Conservation (phyloP, 2,329 filamentous ascomycete species). For the Neurospora sp. region DNA sequence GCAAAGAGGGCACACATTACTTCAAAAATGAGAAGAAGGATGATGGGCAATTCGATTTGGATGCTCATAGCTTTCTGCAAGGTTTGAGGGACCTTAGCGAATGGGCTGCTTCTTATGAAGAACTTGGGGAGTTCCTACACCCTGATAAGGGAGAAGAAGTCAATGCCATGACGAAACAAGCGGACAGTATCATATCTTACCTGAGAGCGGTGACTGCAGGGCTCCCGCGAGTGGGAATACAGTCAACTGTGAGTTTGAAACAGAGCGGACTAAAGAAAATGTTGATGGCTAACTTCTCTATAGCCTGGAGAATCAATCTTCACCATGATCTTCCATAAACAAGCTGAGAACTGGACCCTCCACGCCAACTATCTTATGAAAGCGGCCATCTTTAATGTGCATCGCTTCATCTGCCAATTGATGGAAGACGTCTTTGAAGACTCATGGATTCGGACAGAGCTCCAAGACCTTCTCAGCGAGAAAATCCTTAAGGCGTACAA, state of each 20-base stretch:
- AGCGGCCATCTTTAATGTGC: conserved; percentile 39
- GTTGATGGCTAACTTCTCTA: background rate
- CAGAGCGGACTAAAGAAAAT: conserved; percentile 28
- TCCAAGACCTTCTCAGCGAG: conserved; percentile 37
- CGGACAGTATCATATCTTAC: conserved; percentile 13
- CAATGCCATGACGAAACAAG: background rate
- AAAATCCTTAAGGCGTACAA: conserved; percentile 36
- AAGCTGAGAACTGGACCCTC: conserved; percentile 42
- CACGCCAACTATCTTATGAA: conserved; percentile 40
- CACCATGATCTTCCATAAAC: conserved; percentile 37
- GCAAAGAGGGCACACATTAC: background rate
- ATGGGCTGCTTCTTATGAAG: background rate
- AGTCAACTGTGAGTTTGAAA: conserved; percentile 37
- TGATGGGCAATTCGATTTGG: conserved; percentile 23
- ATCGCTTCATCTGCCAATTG: conserved; percentile 38
- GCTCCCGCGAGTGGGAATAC: conserved; percentile 8
- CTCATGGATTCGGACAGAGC: conserved; percentile 26
- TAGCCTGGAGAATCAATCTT: conserved; percentile 32
- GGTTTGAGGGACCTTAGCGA: background rate
- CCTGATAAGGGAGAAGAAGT: conserved; percentile 11
- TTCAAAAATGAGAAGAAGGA: conserved; percentile 7
- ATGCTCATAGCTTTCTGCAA: conserved; percentile 7
- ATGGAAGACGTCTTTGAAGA: conserved; percentile 37
- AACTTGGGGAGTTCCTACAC: conserved; percentile 21
- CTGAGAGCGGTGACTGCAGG: conserved; percentile 18